These are phyloP conservation scores for Stromatinia cepivora DNA, from an alignment of 2,329 filamentous ascomycete species.

Conservation along the genomic window DNA sequence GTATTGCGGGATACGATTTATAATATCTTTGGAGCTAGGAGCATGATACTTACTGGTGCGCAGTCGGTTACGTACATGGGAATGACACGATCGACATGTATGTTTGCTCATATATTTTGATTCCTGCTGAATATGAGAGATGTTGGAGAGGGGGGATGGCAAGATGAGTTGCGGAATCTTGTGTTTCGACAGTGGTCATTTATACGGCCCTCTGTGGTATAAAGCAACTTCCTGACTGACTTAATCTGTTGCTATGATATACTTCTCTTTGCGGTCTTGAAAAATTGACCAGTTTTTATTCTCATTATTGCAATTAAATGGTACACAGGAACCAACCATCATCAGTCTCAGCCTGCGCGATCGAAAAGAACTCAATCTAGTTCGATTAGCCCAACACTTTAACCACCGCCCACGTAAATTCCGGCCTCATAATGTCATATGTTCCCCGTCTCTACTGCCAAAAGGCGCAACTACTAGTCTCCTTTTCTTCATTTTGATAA, in stretches of 20 bases:
- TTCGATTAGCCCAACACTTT: slow-evolving; percentile 42
- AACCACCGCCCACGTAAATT: slow-evolving; percentile 31
- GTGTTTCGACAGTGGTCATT: slow-evolving; percentile 34
- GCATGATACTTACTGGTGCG: slow-evolving; percentile 49
- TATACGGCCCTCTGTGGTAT: slow-evolving; percentile 32
- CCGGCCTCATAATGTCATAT: slow-evolving; percentile 39
- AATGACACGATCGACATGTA: slow-evolving; percentile 32
- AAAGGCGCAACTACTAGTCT: slow-evolving; percentile 40
- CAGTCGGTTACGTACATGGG: slow-evolving; percentile 42
- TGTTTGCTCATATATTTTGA: slow-evolving; percentile 30
- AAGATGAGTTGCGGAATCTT: background rate
- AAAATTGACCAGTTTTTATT: slow-evolving; percentile 47
- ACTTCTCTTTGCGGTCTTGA: slow-evolving; percentile 50
- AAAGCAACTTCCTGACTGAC: slow-evolving; percentile 33
- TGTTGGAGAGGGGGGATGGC: too few relatives aligned
- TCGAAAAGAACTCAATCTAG: slow-evolving; percentile 46
- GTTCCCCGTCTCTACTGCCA: slow-evolving; percentile 38
- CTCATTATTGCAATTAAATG: slow-evolving; percentile 53
- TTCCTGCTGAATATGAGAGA: slow-evolving; percentile 32
- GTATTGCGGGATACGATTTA: slow-evolving; percentile 46
- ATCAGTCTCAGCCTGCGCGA: slow-evolving; percentile 49
- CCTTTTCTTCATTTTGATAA: slow-evolving; percentile 54
- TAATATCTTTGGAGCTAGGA: slow-evolving; percentile 48
- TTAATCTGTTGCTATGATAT: slow-evolving; percentile 48
- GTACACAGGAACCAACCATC: slow-evolving; percentile 48